These are phyloP conservation scores for Austropuccinia psidii DNA, from an alignment of 1,284 basidiomycete species.

Conservation along the genomic window DNA sequence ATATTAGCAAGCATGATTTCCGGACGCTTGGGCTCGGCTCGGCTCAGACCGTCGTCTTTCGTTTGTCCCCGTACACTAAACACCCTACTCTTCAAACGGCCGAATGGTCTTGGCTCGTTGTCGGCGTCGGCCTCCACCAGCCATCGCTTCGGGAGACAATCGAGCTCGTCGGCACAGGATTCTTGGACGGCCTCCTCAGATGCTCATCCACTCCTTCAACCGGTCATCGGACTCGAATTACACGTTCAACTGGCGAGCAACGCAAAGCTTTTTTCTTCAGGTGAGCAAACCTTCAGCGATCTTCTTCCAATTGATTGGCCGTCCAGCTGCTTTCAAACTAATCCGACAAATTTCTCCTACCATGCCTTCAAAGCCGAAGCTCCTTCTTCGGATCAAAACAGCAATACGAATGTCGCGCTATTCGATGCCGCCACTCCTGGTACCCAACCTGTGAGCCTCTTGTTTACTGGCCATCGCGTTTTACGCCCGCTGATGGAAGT, in stretches of 20 bases:
- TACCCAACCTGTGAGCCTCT: slow-evolving; percentile 66
- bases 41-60: too few relatives aligned
- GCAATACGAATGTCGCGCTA: slow-evolving; percentile 69
- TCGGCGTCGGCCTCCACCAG: too few relatives aligned
- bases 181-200: too few relatives aligned
- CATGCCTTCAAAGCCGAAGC: slow-evolving; percentile 51
- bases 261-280: slow-evolving; percentile 81
- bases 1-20: too few relatives aligned
- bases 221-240: slow-evolving; percentile 88
- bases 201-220: not conserved
- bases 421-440: slow-evolving; percentile 92
- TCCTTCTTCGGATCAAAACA: slow-evolving; percentile 55
- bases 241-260: slow-evolving; percentile 87
- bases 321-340: slow-evolving; percentile 42
- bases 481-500: not conserved
- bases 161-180: too few relatives aligned
- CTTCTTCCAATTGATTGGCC: not conserved
- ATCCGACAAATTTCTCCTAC: slow-evolving; percentile 33
- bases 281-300: slow-evolving; percentile 42
- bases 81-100: too few relatives aligned
- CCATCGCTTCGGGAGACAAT: too few relatives aligned
- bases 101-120: too few relatives aligned
- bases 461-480: not conserved
- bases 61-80: too few relatives aligned
- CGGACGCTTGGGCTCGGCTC: too few relatives aligned